These are phyloP conservation scores for Umbellularia californica DNA, from an alignment of 164 flowering plant genomes.

Conservation along the genomic window DNA sequence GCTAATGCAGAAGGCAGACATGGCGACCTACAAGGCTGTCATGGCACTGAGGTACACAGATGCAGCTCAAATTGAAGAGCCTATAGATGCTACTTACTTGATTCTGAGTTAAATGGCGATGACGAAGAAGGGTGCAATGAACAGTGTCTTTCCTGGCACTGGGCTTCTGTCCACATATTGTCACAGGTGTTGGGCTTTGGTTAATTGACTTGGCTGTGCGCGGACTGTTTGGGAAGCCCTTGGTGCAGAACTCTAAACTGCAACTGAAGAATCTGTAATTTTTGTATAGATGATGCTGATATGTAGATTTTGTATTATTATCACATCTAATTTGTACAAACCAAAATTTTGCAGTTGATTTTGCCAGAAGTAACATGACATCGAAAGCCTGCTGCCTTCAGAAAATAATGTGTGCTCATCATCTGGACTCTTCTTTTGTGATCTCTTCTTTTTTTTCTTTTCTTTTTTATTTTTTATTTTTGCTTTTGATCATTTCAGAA, in stretches of 20 bases:
- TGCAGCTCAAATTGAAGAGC: constrained; percentile 29
- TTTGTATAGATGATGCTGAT: constrained; percentile 13
- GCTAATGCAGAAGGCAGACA: constrained; percentile 66
- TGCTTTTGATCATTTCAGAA: no score
- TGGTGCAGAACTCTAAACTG: neutral
- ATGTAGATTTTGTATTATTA: constrained; percentile 17
- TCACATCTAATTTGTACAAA: constrained; percentile 3
- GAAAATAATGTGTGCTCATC: neutral
- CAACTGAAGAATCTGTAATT: constrained; percentile 1
- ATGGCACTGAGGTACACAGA: constrained; percentile 68
- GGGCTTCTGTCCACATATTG: neutral
- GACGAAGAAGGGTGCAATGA: neutral
- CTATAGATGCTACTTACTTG: constrained; percentile 21
- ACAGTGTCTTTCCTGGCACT: neutral
- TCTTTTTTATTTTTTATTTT: neutral
- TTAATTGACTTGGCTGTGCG: neutral
- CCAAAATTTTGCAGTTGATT: constrained; percentile 4
- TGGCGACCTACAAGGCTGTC: constrained; percentile 58
- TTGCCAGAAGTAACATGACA: neutral
- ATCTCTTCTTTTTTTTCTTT: neutral
- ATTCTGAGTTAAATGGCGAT: constrained; percentile 19
- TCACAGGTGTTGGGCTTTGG: neutral
- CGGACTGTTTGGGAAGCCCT: neutral
- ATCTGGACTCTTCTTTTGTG: neutral
- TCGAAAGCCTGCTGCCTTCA: neutral